Evolutionary conservation across 192 early-diverging fungal genomes (phyloP), one percentile per base, ranked within the genome.

Genomic region (Chytriomyces confervae): DNA sequence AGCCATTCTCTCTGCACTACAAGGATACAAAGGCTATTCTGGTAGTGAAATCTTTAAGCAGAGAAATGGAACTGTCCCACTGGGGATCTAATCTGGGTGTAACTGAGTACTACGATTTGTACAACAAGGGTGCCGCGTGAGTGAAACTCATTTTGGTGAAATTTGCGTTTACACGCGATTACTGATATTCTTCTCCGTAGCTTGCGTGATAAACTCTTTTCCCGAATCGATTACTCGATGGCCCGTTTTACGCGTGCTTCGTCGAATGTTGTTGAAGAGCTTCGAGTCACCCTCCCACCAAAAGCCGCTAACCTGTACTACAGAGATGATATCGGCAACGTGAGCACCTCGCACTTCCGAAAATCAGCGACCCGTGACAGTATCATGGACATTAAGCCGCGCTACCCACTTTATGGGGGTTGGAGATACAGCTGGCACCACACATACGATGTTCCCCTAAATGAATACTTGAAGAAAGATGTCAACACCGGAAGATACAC

Each of bases 391-490:
- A 83, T 98, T n/a, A 83, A 81, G 47, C 96, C 98, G 46, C 91
- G 98, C 45, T 99, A 94, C 83, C 98, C 97, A 49, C 53, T 99
- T 3, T 93, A 92, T 82, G 98, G 98, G 66, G 95, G 95, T n/a
- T 98, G 97, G 97, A 93, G 92, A 77, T 98, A 97, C 78, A 94
- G 93, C 16, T 99, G 95, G 95, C 92, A 92, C 79, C 92, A 95
- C 77, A 96, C 95, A 5, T 99, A 96, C 86, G 92, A 93, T 63
- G 85, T 92, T 24, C 92, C 95, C 11, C 73, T 95, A 27, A 68
- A 76, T 51, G 75, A 83, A 23, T 92, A 93, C 79, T 68, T 97
- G 44, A 92, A 88, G 60, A 82, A 86, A 16, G 69, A 89, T 44
- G 53, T 75, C 6, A 66, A 76, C 5, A 76, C 67, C 51, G 85